Evolutionary conservation across 2,329 filamentous ascomycete genomes (phyloP).

Genomic region (Penicillium expansum): DNA sequence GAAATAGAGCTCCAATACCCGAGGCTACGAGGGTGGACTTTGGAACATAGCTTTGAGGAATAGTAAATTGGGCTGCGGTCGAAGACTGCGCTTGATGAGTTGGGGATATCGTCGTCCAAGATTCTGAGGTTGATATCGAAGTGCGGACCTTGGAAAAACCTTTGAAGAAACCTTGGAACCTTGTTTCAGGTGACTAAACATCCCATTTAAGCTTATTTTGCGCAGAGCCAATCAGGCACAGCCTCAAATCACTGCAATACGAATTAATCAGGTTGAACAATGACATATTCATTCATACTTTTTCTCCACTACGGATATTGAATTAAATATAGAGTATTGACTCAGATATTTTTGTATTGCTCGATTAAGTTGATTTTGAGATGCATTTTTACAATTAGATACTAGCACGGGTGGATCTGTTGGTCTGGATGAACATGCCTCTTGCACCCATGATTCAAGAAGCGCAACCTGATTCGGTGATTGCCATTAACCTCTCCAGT

Average conservation of each 20-base stretch:
- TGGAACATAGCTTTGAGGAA: too few relatives aligned
- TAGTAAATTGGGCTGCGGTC: too few relatives aligned
- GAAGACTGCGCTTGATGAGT: too few relatives aligned
- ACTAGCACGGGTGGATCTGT: not conserved
- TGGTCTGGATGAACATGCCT: not conserved
- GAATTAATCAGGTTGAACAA: not conserved
- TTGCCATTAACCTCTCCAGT: slow-evolving; percentile 29
- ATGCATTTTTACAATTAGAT: not conserved
- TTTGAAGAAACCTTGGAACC: not conserved
- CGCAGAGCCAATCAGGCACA: not conserved
- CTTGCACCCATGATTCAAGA: not conserved
- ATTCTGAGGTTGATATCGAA: not conserved
- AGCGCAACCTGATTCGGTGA: not conserved
- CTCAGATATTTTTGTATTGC: not conserved
- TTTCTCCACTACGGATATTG: not conserved
- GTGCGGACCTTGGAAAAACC: not conserved
- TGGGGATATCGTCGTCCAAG: not conserved
- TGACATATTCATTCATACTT: not conserved
- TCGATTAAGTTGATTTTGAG: not conserved
- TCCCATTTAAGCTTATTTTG: not conserved
- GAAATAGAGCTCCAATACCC: too few relatives aligned
- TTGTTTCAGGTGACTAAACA: not conserved
- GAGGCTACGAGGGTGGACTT: too few relatives aligned
- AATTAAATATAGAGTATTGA: not conserved
- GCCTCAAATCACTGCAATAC: not conserved